Evolutionary conservation across 2,329 filamentous ascomycete species (phyloP).

Genomic region (Calonectria pauciramosa): DNA sequence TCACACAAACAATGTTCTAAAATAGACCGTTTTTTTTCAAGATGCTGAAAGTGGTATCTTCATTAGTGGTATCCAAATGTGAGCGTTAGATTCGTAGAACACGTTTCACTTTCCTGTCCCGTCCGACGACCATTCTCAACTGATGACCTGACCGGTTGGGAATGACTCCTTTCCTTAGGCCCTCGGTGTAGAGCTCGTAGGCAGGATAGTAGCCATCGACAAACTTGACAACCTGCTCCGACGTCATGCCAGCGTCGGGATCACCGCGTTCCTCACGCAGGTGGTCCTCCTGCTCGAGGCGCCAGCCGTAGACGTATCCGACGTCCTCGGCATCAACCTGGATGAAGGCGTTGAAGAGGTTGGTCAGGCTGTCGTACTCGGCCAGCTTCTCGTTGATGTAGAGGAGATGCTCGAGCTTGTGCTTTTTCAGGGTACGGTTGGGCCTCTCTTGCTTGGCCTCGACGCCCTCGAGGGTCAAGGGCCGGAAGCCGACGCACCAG

Average conservation of each 20-base stretch:
- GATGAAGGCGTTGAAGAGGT: constrained; percentile 67
- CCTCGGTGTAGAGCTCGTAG: constrained; percentile 77
- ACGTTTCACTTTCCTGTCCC: constrained; percentile 71
- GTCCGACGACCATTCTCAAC: constrained; percentile 72
- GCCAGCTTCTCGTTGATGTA: constrained; percentile 64
- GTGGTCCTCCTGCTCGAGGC: constrained; percentile 82
- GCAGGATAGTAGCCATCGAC: constrained; percentile 78
- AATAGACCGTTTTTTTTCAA: background rate
- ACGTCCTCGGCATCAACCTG: constrained; percentile 79
- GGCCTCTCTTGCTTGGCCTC: constrained; percentile 65
- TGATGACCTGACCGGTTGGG: constrained; percentile 65
- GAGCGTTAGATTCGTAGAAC: constrained; percentile 60
- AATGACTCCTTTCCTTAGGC: constrained; percentile 71
- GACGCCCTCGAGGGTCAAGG: constrained; percentile 66
- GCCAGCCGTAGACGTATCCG: constrained; percentile 86
- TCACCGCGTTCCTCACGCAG: constrained; percentile 75
- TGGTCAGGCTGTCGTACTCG: constrained; percentile 64
- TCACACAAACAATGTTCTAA: constrained; percentile 8
- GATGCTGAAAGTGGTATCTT: constrained; percentile 21
- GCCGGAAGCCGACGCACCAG: constrained; percentile 89
- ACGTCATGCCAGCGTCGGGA: constrained; percentile 78
- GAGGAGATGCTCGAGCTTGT: constrained; percentile 64
- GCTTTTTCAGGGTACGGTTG: constrained; percentile 62
- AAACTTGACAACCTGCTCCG: constrained; percentile 83
- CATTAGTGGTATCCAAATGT: constrained; percentile 28